These are phyloP conservation scores for Cylindrodendrum hubeiense DNA, from an alignment of 2,329 filamentous ascomycete genomes.

Conservation along the genomic window DNA sequence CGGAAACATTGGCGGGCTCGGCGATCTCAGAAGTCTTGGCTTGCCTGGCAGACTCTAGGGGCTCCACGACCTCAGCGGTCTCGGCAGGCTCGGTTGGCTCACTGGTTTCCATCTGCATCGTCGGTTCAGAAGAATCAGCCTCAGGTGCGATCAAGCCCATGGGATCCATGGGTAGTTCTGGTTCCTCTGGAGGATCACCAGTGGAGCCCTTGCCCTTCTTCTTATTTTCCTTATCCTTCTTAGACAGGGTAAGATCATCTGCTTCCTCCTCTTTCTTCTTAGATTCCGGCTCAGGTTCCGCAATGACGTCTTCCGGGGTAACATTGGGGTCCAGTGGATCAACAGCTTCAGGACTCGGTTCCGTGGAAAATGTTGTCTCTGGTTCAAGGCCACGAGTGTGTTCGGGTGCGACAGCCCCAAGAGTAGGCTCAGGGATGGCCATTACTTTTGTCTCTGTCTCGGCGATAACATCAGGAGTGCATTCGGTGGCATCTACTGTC, in stretches of 20 bases:
- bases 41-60: background rate
- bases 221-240: constrained; percentile 48
- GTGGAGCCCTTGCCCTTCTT: constrained; percentile 22
- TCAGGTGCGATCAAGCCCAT: constrained; percentile 2
- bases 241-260: constrained; percentile 26
- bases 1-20: background rate
- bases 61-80: constrained; percentile 5
- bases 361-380: background rate
- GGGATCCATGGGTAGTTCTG: constrained; percentile 19
- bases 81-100: background rate
- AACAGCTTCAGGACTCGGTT: background rate
- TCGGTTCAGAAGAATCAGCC: background rate
- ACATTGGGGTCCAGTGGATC: background rate
- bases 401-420: background rate
- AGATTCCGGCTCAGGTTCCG: constrained; percentile 10
- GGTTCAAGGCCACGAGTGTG: background rate
- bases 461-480: background rate
- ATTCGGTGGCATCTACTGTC: background rate
- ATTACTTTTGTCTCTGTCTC: background rate
- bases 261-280: constrained; percentile 19
- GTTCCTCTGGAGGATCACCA: constrained; percentile 17
- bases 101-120: background rate
- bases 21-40: background rate
- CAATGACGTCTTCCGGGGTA: background rate
- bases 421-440: background rate